These are phyloP conservation scores for Phyllosticta capitalensis DNA, from an alignment of 2,329 filamentous ascomycete genomes.

Conservation along the genomic window DNA sequence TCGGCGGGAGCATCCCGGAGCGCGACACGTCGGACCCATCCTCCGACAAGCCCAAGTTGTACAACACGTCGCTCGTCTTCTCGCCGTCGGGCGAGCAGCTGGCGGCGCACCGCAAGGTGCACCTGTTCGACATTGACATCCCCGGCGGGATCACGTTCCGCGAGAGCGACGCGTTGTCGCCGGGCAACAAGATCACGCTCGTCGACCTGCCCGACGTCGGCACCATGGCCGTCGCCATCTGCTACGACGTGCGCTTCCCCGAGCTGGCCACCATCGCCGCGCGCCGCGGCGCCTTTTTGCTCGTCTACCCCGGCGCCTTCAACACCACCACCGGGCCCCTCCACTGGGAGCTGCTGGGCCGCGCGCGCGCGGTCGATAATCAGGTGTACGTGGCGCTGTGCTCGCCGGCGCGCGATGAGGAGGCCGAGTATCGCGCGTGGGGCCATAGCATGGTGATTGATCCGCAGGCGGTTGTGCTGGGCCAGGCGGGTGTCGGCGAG, in stretches of 20 bases:
- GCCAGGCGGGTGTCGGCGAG: constrained; percentile 69
- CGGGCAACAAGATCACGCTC: constrained; percentile 77
- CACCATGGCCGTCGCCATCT: constrained; percentile 79
- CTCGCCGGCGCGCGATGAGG: constrained; percentile 73
- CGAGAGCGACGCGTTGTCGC: constrained; percentile 79
- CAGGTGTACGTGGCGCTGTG: constrained; percentile 90
- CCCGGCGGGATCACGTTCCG: constrained; percentile 87
- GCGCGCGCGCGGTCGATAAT: constrained; percentile 83
- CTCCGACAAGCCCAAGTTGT: constrained; percentile 45
- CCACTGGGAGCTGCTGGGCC: constrained; percentile 79
- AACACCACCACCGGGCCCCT: constrained; percentile 86
- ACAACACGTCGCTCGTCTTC: constrained; percentile 87
- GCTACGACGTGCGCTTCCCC: constrained; percentile 95
- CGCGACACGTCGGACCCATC: constrained; percentile 41
- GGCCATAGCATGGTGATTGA: constrained; percentile 85
- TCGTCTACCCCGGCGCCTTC: constrained; percentile 94
- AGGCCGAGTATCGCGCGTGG: constrained; percentile 76
- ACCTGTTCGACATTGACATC: constrained; percentile 97
- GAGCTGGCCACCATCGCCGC: constrained; percentile 86
- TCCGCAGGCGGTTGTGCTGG: constrained; percentile 74
- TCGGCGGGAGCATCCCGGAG: constrained; percentile 92
- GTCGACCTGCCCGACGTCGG: constrained; percentile 85
- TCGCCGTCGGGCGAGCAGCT: constrained; percentile 67
- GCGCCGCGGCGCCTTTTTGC: constrained; percentile 72
- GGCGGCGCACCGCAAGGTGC: constrained; percentile 85